Evolutionary conservation across 148 eudicot genomes (phyloP).

Genomic region (Nepenthes gracilis): DNA sequence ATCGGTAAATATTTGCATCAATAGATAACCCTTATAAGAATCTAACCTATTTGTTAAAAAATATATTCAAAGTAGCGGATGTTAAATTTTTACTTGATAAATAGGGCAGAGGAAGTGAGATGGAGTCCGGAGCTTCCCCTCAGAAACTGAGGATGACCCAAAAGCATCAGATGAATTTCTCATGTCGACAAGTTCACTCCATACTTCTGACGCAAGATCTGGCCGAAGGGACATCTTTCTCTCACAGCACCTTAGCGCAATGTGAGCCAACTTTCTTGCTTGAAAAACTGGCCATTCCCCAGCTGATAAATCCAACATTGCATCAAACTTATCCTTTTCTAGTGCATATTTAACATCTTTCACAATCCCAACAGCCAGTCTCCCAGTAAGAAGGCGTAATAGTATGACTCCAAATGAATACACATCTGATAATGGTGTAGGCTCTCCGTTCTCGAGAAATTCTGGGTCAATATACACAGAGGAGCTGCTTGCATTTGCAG

Average conservation of each 20-base stretch:
- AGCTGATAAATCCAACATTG: slow-evolving; percentile 57
- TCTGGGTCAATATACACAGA: slow-evolving; percentile 60
- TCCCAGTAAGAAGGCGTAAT: slow-evolving; percentile 57
- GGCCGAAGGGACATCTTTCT: slow-evolving; percentile 34
- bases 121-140: slow-evolving; percentile 37
- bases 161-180: slow-evolving; percentile 19
- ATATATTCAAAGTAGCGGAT: no score
- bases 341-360: slow-evolving; percentile 55
- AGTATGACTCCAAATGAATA: slow-evolving; percentile 76
- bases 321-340: slow-evolving; percentile 24
- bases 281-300: slow-evolving; percentile 67
- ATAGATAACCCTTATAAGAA: no score
- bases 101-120: slow-evolving; percentile 85
- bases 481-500: slow-evolving; percentile 5
- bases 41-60: no score
- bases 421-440: slow-evolving; percentile 51
- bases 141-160: slow-evolving; percentile 21
- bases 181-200: slow-evolving; percentile 43
- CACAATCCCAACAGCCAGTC: slow-evolving; percentile 35
- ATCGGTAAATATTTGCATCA: no score
- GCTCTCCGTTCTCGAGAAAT: slow-evolving; percentile 41
- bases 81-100: slow-evolving; percentile 37
- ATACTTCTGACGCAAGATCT: slow-evolving; percentile 47
- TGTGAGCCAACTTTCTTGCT: slow-evolving; percentile 36
- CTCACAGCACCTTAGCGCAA: slow-evolving; percentile 70